These are phyloP conservation scores for Heterobasidion parviporum DNA, from an alignment of 1,284 basidiomycete species.

Conservation along the genomic window DNA sequence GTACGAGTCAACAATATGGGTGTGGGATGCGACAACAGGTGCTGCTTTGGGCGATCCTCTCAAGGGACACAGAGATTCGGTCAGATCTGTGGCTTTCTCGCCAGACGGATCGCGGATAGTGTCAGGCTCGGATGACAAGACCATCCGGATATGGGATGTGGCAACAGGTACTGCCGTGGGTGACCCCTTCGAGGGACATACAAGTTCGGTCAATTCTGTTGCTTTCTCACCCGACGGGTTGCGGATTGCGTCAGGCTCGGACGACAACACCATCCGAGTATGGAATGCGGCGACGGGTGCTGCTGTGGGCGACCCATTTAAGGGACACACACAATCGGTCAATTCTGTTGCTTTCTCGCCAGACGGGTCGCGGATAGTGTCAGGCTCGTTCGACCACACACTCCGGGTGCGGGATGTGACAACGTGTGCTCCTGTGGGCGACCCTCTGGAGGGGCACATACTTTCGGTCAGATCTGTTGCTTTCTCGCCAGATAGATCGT, in stretches of 20 bases:
- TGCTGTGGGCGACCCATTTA: not conserved
- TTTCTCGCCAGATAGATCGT: conserved; percentile 3
- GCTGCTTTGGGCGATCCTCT: not conserved
- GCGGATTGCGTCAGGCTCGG: not conserved
- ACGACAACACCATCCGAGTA: not conserved
- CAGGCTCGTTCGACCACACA: not conserved
- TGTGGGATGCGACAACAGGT: not conserved
- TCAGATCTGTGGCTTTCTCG: not conserved
- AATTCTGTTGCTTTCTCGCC: not conserved
- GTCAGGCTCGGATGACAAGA: not conserved
- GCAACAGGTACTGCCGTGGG: not conserved
- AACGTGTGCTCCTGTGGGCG: not conserved
- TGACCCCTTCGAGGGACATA: not conserved
- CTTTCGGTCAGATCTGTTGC: conserved; percentile 1
- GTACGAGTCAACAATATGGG: not conserved
- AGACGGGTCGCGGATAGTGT: not conserved
- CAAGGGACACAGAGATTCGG: not conserved
- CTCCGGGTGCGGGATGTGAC: not conserved
- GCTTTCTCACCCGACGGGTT: not conserved
- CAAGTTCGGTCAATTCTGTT: not conserved
- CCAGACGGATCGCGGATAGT: not conserved
- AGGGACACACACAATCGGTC: not conserved
- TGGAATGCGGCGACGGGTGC: not conserved
- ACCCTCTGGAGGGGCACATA: no score
- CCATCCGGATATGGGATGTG: not conserved